Base-by-base conservation (phyloP, 2,329 filamentous ascomycete species). In the Xylariaceae sp. region DNA sequence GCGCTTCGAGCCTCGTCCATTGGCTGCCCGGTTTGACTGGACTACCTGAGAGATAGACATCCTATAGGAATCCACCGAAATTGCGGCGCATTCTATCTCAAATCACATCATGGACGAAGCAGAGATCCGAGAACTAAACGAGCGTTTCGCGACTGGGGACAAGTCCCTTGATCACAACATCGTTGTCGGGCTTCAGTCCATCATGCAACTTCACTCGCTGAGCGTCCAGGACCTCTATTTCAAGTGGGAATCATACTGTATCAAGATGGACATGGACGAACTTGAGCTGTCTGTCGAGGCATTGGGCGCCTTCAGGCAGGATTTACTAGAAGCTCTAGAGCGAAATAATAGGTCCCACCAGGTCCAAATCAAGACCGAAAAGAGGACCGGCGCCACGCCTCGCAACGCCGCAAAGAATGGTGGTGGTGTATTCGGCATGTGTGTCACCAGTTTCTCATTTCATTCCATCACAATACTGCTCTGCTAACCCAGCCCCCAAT, bases 161-260 rank as follows among this genome's bases (percentile, higher is more conserved):
- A 66, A 80, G 74, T 74, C 80, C 36, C 77, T 97, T 5, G 83
- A 89, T 57, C 76, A 84, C 59, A 92, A 97, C 70, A 81, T 97
- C 53, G 75, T 90, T 60, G 76, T 80, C 49, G 92, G 96, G 73
- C 77, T 99, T 61, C 81, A 87, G 68, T 95, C 90, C 54, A 95
- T 96, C 68, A 81, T 94, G 74, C 85, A 86, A 51, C 78, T 97
- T 56, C 89, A 96, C 72, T 84, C 84, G 45, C 80, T 97, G 56
- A 83, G 85, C 15, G 79, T 85, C 32, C 86, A 97, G 70, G 94
- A 97, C 68, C 78, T 97, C 22, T 96, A 90, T 72, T 96, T 90
- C 83, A 97, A 97, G 79, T 99, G 94, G 94, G 94, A 99, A 71
- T 92, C 91, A 0, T 97, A 96, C 77, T 92, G 88, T 71, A 87